These are phyloP conservation scores for Pseudogymnoascus sp. DNA, from an alignment of 2,329 filamentous ascomycete species.

Conservation along the genomic window DNA sequence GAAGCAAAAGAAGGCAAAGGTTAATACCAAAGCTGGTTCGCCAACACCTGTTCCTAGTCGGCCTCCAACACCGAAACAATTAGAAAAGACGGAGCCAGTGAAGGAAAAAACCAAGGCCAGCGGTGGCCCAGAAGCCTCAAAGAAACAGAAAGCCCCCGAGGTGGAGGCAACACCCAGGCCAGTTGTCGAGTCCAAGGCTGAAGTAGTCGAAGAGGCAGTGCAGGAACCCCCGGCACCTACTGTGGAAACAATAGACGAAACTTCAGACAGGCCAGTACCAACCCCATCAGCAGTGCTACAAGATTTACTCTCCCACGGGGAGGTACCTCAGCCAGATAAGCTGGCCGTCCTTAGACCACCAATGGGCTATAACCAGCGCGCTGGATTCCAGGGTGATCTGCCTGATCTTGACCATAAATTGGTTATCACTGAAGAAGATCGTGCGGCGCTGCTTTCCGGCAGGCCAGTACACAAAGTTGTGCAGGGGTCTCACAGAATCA, in stretches of 20 bases:
- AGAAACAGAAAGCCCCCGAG: constrained; percentile 17
- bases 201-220: constrained; percentile 18
- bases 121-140: constrained; percentile 3
- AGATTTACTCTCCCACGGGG: constrained; percentile 33
- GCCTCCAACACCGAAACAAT: constrained; percentile 23
- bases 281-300: constrained; percentile 34
- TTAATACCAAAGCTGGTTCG: constrained; percentile 27
- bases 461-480: constrained; percentile 55
- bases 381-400: constrained; percentile 27
- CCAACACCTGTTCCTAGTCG: constrained; percentile 26
- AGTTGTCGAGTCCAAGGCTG: constrained; percentile 19
- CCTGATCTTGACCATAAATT: constrained; percentile 34
- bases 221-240: constrained; percentile 20
- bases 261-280: constrained; percentile 25
- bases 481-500: constrained; percentile 56
- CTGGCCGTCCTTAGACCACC: constrained; percentile 39
- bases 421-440: constrained; percentile 49
- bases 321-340: constrained; percentile 32
- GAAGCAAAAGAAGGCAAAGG: constrained; percentile 73
- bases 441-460: constrained; percentile 48
- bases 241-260: constrained; percentile 26
- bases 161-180: constrained; percentile 17
- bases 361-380: constrained; percentile 30
- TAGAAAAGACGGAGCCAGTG: constrained; percentile 12
- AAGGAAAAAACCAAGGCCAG: constrained; percentile 13